Evolutionary conservation across 345 rosid species (phyloP).

Genomic region (Populus nigra): DNA sequence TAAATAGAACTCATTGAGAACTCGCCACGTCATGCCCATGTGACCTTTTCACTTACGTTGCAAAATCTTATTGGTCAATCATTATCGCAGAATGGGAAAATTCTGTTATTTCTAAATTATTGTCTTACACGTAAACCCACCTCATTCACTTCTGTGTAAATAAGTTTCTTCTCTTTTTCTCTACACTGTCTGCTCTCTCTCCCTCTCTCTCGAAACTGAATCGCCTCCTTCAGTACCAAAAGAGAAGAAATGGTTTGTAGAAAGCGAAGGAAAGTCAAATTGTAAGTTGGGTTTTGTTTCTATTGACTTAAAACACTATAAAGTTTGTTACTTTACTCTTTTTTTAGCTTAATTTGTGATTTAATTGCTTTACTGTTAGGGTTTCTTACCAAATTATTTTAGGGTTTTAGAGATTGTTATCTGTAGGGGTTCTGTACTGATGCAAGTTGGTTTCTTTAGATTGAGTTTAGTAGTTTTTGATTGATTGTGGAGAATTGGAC

Average conservation of each 20-base stretch:
- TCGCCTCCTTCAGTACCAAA: background rate
- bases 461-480: background rate
- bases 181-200: background rate
- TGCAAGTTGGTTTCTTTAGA: background rate
- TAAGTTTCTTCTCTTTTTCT: background rate
- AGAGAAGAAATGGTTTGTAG: constrained; percentile 33
- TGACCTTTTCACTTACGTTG: background rate
- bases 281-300: constrained; percentile 30
- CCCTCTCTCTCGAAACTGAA: background rate
- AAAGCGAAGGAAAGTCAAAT: constrained; percentile 43
- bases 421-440: background rate
- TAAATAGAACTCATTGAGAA: too few relatives aligned
- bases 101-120: background rate
- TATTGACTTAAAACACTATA: background rate
- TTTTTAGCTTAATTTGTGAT: background rate
- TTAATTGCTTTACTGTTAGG: constrained; percentile 2
- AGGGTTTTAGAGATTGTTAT: background rate
- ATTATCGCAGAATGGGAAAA: background rate
- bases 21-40: background rate
- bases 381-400: constrained; percentile 15
- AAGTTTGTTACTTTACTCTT: background rate
- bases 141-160: background rate
- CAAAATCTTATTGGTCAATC: background rate
- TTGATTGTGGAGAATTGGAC: constrained; percentile 7
- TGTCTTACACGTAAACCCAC: background rate